phyloP scores from a whole-genome alignment of 2,329 filamentous ascomycete species.

The Sclerotinia borealis region DNA sequence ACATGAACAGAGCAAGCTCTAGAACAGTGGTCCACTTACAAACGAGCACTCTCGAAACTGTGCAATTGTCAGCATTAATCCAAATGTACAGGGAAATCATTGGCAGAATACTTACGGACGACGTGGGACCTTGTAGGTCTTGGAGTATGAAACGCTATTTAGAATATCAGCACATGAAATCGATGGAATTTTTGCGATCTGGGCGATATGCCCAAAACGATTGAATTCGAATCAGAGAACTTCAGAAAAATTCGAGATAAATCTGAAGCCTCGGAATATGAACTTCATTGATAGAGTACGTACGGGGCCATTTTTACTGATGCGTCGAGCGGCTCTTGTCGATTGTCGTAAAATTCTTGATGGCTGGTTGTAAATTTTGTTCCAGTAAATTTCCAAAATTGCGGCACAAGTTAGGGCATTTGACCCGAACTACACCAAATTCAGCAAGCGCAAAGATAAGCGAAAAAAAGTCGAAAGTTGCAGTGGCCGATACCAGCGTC shows the following conservation, averaged over 20 bases:
- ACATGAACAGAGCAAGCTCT: conserved; percentile 98
- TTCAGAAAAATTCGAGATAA: not conserved
- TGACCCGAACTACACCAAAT: conserved; percentile 7
- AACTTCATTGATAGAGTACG: not conserved
- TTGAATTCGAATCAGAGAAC: not conserved
- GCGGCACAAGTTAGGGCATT: conserved; percentile 8
- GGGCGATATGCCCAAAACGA: not conserved
- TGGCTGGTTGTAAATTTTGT: conserved; percentile 5
- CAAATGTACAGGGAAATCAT: not conserved
- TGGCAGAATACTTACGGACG: conserved; percentile 46
- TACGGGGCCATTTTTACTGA: conserved; percentile 38
- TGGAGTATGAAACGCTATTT: conserved; percentile 65
- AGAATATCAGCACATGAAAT: conserved; percentile 1
- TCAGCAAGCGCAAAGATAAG: conserved; percentile 2
- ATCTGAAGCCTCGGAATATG: not conserved
- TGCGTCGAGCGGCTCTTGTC: conserved; percentile 13
- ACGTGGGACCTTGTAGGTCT: conserved; percentile 98
- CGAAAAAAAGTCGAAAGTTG: conserved; percentile 9
- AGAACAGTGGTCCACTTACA: conserved; percentile 99
- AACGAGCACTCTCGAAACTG: conserved; percentile 98
- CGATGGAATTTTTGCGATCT: not conserved
- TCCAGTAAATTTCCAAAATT: not conserved
- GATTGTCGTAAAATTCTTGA: conserved; percentile 14
- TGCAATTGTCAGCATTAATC: conserved; percentile 34
- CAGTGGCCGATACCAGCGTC: conserved; percentile 1